These are phyloP conservation scores for Pelargonium cotyledonis DNA, from an alignment of 441 rosid genomes.

Conservation along the genomic window DNA sequence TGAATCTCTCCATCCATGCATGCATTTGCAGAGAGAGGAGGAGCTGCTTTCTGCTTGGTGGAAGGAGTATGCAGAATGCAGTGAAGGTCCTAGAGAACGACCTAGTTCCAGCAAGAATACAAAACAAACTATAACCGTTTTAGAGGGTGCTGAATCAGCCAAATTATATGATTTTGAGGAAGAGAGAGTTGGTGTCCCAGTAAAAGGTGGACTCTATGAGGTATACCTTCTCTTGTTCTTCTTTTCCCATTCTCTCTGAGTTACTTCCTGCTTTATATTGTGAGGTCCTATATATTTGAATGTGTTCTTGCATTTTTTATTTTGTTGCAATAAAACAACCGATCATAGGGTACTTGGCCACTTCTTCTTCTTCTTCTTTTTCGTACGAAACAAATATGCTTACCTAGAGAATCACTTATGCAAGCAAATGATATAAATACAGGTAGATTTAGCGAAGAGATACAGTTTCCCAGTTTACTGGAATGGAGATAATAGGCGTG, in stretches of 20 bases:
- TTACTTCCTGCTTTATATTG: too few relatives aligned
- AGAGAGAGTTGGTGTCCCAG: constrained; percentile 11
- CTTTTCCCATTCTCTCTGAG: too few relatives aligned
- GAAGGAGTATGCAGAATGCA: constrained; percentile 93
- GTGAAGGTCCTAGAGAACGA: constrained; percentile 67
- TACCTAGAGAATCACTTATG: not conserved
- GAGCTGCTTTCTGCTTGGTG: constrained; percentile 93
- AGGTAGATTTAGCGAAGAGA: constrained; percentile 86
- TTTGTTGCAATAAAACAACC: too few relatives aligned
- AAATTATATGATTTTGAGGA: constrained; percentile 16
- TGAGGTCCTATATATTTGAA: too few relatives aligned
- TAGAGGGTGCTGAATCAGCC: constrained; percentile 22
- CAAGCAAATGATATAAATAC: constrained; percentile 22
- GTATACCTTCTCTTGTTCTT: not conserved
- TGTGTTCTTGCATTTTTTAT: too few relatives aligned
- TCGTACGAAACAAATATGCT: not conserved
- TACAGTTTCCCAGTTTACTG: constrained; percentile 94
- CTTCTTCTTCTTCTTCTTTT: too few relatives aligned
- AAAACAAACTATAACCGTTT: constrained; percentile 26
- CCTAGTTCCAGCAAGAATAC: constrained; percentile 27
- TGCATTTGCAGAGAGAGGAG: constrained; percentile 64
- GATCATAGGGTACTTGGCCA: not conserved
- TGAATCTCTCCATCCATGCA: not conserved
- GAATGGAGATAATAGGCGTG: constrained; percentile 96
- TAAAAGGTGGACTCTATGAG: constrained; percentile 7